Evolutionary conservation across 352 stramenopile genomes (phyloP).

Genomic region (Pythium graminicola): DNA sequence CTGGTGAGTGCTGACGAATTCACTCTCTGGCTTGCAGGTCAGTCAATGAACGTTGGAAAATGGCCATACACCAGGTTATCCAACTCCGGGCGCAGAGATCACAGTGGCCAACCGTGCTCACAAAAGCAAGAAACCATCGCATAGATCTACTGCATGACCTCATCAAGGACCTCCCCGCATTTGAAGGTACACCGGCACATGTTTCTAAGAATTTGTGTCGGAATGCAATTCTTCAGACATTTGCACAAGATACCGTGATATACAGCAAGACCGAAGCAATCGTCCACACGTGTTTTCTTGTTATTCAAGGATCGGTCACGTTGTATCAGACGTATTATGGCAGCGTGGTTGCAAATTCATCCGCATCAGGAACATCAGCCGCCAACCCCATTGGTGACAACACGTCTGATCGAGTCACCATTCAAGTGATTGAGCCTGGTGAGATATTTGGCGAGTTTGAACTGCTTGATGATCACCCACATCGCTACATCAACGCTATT

Average conservation of each 20-base stretch:
- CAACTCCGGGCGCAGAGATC: conserved; percentile 29
- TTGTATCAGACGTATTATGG: conserved; percentile 31
- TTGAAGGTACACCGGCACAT: conserved; percentile 22
- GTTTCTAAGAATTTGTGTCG: conserved; percentile 27
- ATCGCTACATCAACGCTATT: conserved; percentile 28
- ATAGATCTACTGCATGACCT: conserved; percentile 37
- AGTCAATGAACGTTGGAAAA: conserved; percentile 29
- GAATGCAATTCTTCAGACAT: conserved; percentile 27
- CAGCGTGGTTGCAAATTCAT: neutral
- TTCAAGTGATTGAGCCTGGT: conserved; percentile 27
- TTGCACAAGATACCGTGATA: conserved; percentile 25
- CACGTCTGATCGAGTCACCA: conserved; percentile 18
- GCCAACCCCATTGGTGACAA: neutral
- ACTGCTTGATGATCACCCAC: conserved; percentile 21
- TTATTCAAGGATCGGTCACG: conserved; percentile 30
- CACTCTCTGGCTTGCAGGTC: conserved; percentile 3
- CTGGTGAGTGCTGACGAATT: neutral
- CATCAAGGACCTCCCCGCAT: conserved; percentile 24
- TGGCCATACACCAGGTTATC: conserved; percentile 32
- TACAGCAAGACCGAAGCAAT: conserved; percentile 27
- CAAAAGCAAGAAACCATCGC: conserved; percentile 26
- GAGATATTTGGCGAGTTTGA: conserved; percentile 51
- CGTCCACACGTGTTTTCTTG: conserved; percentile 30
- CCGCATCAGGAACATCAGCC: neutral
- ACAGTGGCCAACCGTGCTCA: conserved; percentile 29